These are phyloP conservation scores for Fraxinus americana DNA, from an alignment of 257 asterid genomes.

Conservation along the genomic window DNA sequence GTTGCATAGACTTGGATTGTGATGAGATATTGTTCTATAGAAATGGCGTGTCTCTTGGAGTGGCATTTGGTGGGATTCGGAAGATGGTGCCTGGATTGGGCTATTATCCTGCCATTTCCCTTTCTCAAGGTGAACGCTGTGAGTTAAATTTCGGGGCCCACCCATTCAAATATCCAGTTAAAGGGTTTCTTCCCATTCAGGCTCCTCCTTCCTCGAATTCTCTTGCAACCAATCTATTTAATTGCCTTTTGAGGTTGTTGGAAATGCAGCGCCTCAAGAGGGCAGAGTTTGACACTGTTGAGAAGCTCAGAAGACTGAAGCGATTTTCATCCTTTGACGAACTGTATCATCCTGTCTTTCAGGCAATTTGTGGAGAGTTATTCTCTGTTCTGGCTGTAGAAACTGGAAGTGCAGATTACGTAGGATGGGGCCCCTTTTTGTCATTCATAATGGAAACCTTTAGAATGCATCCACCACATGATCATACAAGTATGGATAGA, in stretches of 20 bases:
- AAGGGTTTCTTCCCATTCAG: slow-evolving; percentile 78
- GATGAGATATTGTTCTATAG: slow-evolving; percentile 75
- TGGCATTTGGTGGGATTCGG: slow-evolving; percentile 80
- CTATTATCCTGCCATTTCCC: slow-evolving; percentile 92
- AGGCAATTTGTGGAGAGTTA: slow-evolving; percentile 69
- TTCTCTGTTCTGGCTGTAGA: slow-evolving; percentile 52
- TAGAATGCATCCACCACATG: slow-evolving; percentile 77
- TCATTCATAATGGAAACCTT: slow-evolving; percentile 74
- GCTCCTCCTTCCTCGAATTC: slow-evolving; percentile 59
- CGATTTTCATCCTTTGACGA: slow-evolving; percentile 80
- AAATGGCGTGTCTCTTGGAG: slow-evolving; percentile 91
- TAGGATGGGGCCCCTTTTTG: slow-evolving; percentile 76
- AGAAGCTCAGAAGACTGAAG: slow-evolving; percentile 71
- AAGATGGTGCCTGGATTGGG: slow-evolving; percentile 98
- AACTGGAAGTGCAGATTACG: slow-evolving; percentile 55
- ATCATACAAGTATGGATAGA: slow-evolving; percentile 65
- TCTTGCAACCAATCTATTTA: slow-evolving; percentile 55
- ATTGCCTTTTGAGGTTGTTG: slow-evolving; percentile 75
- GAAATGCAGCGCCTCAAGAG: slow-evolving; percentile 58
- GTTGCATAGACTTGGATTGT: slow-evolving; percentile 84
- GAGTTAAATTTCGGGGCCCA: slow-evolving; percentile 84
- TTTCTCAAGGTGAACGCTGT: slow-evolving; percentile 96
- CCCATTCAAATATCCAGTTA: slow-evolving; percentile 81
- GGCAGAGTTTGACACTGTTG: slow-evolving; percentile 65
- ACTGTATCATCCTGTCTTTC: slow-evolving; percentile 66